Base-by-base conservation (phyloP, 2,329 filamentous ascomycete species). In the Ophiostoma australiae region DNA sequence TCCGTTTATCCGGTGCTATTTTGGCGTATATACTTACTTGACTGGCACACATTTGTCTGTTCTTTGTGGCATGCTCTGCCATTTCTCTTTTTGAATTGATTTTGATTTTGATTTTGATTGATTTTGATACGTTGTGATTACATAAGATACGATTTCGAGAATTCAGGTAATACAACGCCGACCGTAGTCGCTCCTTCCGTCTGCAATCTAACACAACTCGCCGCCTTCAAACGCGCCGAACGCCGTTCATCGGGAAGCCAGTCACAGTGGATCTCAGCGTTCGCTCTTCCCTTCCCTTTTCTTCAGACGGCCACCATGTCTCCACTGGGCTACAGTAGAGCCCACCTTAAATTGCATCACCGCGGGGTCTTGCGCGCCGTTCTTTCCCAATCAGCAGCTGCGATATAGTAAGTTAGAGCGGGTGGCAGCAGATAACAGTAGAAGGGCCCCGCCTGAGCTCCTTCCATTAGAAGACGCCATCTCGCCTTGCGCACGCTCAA, bases 171-270 rank as follows among this genome's bases (percentile, higher is more conserved):
- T 20, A n/a, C 17, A 48, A 48, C 44, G 17, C 44, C 44, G 44
- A 48, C 44, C 27, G 44, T n/a, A 58, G 27, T 58, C 23, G 52
- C 52, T 58, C 52, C n/a, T 58, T 58, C 52, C 52, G n/a, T 31
- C 15, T 58, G 8, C 76, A 79, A 55, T n/a, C 31, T 31, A 41
- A 13, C 10, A 13, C 39, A 6, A 41, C 68, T 52, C 3, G 11
- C 66, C 66, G n/a, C 2, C 15, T 55, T 20, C 15, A 68, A 70
- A n/a, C 58, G 33, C 3, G n/a, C 61, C 4, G 41, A 65, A 71
- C 70, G 70, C 70, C 70, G 70, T 71, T 69, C 55, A 63, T 68
- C 66, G 39, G 39, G 20, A 44, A 48, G 33, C 15, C 23, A 27
- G 52, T 58, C 52, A 27, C 23, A 20, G 52, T 58, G 52, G 52